These are phyloP conservation scores for Candida saitoana DNA, from an alignment of 805 yeast genomes.

Conservation along the genomic window DNA sequence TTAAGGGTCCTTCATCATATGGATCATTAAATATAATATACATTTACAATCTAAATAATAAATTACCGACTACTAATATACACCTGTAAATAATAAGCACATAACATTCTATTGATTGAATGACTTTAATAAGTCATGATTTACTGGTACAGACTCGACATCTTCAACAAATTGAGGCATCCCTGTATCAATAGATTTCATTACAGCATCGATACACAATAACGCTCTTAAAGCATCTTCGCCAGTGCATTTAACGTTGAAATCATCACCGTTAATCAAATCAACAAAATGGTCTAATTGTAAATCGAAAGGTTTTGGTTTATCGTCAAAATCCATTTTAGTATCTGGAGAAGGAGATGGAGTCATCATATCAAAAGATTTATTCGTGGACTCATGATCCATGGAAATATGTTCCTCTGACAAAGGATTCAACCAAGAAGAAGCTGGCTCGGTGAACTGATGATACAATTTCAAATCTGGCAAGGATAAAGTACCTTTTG, in stretches of 20 bases:
- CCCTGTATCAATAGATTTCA: slow-evolving; percentile 27
- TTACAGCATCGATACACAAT: slow-evolving; percentile 33
- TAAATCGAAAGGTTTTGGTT: slow-evolving; percentile 32
- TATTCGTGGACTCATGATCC: slow-evolving; percentile 9
- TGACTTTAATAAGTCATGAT: slow-evolving; percentile 9
- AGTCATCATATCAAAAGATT: slow-evolving; percentile 16
- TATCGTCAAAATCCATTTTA: slow-evolving; percentile 10
- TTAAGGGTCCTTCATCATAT: no score
- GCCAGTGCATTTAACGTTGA: slow-evolving; percentile 25
- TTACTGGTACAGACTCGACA: slow-evolving; percentile 15
- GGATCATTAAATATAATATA: no score
- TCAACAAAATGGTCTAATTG: slow-evolving; percentile 38
- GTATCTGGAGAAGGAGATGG: slow-evolving; percentile 30
- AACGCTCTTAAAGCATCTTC: slow-evolving; percentile 32
- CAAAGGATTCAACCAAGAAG: slow-evolving; percentile 28
- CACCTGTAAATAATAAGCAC: no score
- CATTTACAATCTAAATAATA: no score
- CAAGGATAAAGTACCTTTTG: slow-evolving; percentile 35
- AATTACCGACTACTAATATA: no score
- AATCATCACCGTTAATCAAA: slow-evolving; percentile 27
- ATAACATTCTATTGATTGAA: no score
- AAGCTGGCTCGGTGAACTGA: slow-evolving; percentile 18
- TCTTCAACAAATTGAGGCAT: slow-evolving; percentile 24
- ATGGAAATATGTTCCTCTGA: slow-evolving; percentile 18
- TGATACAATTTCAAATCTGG: slow-evolving; percentile 39